Base-by-base conservation (phyloP, 2,329 filamentous ascomycete species). In the Fragosphaeria purpurea region DNA sequence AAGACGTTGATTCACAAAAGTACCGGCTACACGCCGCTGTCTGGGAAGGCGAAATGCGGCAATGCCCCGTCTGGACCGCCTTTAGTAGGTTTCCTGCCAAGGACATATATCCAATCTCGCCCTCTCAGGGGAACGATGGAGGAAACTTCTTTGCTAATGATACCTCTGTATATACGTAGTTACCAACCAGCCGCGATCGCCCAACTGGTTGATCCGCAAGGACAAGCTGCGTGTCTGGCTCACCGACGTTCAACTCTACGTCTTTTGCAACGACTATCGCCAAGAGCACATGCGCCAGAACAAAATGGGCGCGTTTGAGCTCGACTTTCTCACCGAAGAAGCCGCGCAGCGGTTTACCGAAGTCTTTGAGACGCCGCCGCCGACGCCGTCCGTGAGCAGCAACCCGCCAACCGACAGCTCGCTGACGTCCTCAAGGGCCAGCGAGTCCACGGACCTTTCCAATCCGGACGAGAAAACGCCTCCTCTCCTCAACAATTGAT, bases 11-110 rank as follows among this genome's bases (percentile, higher is more conserved):
- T 31, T 76, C 72, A 1, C 63, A 66, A 8, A 73, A 72, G 2
- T 51, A 76, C 3, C 73, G 80, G 10, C 71, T 83, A 0, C 77
- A 81, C 45, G 75, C 77, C 10, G 69, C 75, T 1, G 71, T 79
- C 0, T 73, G 70, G 67, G 71, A 75, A n/a, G 79, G 77, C 2
- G 71, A 74, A 47, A 59, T 80, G 46, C 68, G 66, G 34, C 67
- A 67, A 47, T 80, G 76, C 57, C 80, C 79, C 1, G 70, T 83
- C 7, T 83, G 80, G 80, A 83, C 79, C 3, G 79, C 79, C 3
- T 83, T 83, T 57, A 65, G 79, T 81, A 65, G 32, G 72, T 58
- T 7, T 9, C 32, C 32, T 30, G 4, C 22, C 22, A 22, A 22
- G 22, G 22, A 22, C 35, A 37, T 7, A 7, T 11, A 37, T 37